Percentiles rank a stretch among this genome's conserved stretches.
Conservation (phyloP, 2,329 filamentous ascomycete genomes). For the Graphium sp. region DNA sequence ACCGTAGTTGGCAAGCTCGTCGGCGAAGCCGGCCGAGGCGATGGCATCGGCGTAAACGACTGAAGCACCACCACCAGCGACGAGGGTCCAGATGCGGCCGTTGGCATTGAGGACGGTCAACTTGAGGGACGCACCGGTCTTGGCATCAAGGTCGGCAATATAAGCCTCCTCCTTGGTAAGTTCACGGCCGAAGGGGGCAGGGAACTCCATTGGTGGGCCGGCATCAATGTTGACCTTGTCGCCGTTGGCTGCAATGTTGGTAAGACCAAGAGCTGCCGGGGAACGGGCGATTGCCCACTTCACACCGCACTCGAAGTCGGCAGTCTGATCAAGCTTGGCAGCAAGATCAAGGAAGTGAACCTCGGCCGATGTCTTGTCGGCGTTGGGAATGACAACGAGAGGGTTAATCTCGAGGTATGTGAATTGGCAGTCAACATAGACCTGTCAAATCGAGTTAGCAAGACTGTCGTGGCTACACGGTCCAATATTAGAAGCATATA, state of each 20-base stretch:
- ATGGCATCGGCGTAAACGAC: constrained; percentile 99
- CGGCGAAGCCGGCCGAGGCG: constrained; percentile 84
- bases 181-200: constrained; percentile 95
- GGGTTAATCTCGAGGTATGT: constrained; percentile 99
- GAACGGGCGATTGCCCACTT: constrained; percentile 97
- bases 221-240: constrained; percentile 84
- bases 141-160: constrained; percentile 95
- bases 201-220: constrained; percentile 97
- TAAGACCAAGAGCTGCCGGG: constrained; percentile 72
- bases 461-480: too few relatives aligned
- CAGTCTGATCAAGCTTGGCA: constrained; percentile 97
- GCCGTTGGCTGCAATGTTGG: constrained; percentile 45
- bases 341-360: constrained; percentile 98
- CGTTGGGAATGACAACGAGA: constrained; percentile 92
- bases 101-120: constrained; percentile 85
- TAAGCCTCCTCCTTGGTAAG: constrained; percentile 98
- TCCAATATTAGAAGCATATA: too few relatives aligned
- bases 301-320: constrained; percentile 96
- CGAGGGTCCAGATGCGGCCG: constrained; percentile 93
- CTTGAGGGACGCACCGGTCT: constrained; percentile 98
- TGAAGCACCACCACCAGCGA: constrained; percentile 97
- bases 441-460: too few relatives aligned
- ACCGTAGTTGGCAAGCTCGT: constrained; percentile 97
- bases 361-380: constrained; percentile 74
- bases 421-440: constrained; percentile 72